Evolutionary conservation across 2,329 filamentous ascomycete species (phyloP).

Genomic region (Botrytis medusae): DNA sequence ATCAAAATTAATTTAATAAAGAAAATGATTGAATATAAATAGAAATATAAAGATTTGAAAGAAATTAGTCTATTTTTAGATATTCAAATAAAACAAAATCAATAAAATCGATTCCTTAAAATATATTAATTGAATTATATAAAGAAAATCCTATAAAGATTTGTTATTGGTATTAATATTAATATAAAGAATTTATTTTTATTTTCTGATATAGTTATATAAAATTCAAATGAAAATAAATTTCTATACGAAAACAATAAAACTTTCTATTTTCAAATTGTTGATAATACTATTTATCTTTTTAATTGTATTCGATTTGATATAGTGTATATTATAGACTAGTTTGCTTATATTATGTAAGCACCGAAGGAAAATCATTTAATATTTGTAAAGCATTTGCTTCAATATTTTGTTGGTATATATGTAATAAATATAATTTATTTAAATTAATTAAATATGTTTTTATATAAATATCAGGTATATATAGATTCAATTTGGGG

Average conservation of each 20-base stretch:
- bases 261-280: neutral
- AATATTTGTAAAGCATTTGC: neutral
- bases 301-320: accelerated
- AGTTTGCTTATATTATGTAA: neutral
- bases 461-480: neutral
- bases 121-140: neutral
- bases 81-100: neutral
- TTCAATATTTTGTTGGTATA: neutral
- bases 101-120: neutral
- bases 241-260: neutral
- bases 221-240: neutral
- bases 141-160: neutral
- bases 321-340: neutral
- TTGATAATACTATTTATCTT: too few relatives aligned
- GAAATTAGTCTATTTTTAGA: neutral
- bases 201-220: neutral
- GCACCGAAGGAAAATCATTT: neutral
- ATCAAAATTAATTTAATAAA: neutral
- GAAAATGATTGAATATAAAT: neutral
- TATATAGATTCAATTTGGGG: neutral
- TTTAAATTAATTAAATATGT: neutral
- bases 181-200: neutral
- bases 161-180: neutral
- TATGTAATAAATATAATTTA: neutral
- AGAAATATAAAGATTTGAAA: neutral